phyloP scores from a whole-genome alignment of 1,139 yeast genomes.

The Zygoascus hellenicus region DNA sequence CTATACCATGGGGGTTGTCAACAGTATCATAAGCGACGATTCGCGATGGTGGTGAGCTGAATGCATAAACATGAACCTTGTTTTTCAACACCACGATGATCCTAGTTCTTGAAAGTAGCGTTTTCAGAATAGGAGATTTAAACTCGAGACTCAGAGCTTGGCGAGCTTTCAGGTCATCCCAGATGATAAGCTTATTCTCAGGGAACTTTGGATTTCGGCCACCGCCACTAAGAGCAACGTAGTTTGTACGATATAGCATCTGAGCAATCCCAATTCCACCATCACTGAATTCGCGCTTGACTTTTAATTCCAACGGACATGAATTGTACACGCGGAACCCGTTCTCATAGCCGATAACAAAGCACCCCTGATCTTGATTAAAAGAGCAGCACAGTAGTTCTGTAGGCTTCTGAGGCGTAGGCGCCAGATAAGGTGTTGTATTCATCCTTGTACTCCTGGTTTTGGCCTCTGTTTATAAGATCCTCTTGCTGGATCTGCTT shows the following conservation, averaged over 20 bases:
- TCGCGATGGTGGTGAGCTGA: conserved; percentile 70
- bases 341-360: conserved; percentile 72
- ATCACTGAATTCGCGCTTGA: conserved; percentile 46
- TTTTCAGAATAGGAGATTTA: conserved; percentile 65
- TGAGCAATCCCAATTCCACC: conserved; percentile 69
- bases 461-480: no score
- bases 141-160: conserved; percentile 73
- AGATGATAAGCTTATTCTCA: conserved; percentile 64
- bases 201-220: conserved; percentile 76
- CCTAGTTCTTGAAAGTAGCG: conserved; percentile 65
- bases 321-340: conserved; percentile 87
- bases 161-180: conserved; percentile 85
- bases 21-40: conserved; percentile 67
- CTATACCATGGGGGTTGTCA: conserved; percentile 62
- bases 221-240: conserved; percentile 84
- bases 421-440: conserved; percentile 20
- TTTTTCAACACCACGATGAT: conserved; percentile 66
- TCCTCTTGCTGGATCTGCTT: no score
- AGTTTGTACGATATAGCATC: conserved; percentile 87
- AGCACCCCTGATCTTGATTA: conserved; percentile 89
- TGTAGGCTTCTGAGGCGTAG: conserved; percentile 30
- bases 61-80: conserved; percentile 70
- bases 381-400: conserved; percentile 56
- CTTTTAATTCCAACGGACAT: conserved; percentile 78
- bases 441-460: conserved; percentile 17